These are phyloP conservation scores for Calocybe indica DNA, from an alignment of 768 basidiomycete species.

Conservation along the genomic window DNA sequence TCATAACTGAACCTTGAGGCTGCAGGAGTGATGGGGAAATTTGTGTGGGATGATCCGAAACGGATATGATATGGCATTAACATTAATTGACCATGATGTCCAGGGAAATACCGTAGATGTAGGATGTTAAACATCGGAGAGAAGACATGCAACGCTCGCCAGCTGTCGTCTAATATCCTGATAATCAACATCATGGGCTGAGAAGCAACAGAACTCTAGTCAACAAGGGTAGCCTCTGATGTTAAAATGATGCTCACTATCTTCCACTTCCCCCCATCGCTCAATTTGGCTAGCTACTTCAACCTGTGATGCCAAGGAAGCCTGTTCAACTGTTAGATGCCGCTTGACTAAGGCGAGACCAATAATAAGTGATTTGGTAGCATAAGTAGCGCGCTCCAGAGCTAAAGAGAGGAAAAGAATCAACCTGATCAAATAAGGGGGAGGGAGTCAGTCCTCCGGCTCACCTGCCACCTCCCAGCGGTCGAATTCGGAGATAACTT, in stretches of 20 bases:
- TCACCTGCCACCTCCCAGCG: constrained; percentile 86
- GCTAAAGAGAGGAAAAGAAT: constrained; percentile 38
- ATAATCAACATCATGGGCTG: constrained; percentile 98
- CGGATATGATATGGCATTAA: background rate
- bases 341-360: constrained; percentile 78
- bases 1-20: no score
- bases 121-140: constrained; percentile 27
- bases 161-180: constrained; percentile 87
- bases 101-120: no score
- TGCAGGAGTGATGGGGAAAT: no score
- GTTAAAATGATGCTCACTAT: constrained; percentile 59
- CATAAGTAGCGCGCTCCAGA: constrained; percentile 85
- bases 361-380: constrained; percentile 88
- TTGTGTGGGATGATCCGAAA: no score
- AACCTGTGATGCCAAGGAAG: constrained; percentile 79
- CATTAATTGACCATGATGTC: background rate
- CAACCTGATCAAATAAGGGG: background rate
- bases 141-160: constrained; percentile 69
- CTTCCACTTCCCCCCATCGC: constrained; percentile 99
- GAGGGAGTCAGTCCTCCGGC: constrained; percentile 19
- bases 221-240: constrained; percentile 6
- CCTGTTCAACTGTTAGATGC: constrained; percentile 74
- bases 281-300: constrained; percentile 96
- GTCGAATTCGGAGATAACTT: constrained; percentile 59
- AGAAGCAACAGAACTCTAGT: constrained; percentile 1